Evolutionary conservation across 495 filamentous ascomycete genomes (phyloP).

Genomic region (Penicillium subrubescens): DNA sequence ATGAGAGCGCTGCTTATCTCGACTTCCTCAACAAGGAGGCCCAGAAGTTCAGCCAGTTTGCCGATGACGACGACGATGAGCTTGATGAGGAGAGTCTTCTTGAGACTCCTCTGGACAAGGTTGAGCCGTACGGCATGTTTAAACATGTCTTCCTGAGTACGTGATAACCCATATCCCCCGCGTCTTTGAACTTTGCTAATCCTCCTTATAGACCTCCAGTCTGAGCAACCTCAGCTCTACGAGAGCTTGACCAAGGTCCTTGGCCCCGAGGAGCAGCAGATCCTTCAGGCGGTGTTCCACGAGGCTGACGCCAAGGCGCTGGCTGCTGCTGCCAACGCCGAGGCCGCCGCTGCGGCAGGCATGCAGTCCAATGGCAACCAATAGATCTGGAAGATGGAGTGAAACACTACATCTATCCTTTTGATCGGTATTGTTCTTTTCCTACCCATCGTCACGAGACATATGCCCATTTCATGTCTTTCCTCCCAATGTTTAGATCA

Average conservation of each 20-base stretch:
- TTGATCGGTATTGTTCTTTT: conserved; percentile 9
- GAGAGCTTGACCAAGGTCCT: conserved; percentile 76
- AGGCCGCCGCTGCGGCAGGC: conserved; percentile 39
- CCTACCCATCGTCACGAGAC: conserved; percentile 34
- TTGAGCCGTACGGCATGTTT: conserved; percentile 92
- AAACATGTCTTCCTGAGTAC: conserved; percentile 78
- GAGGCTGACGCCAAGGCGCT: conserved; percentile 69
- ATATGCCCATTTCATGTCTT: conserved; percentile 41
- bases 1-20: conserved; percentile 91
- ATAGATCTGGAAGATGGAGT: conserved; percentile 23
- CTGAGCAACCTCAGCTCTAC: conserved; percentile 89
- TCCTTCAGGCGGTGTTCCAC: conserved; percentile 78
- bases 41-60: conserved; percentile 73
- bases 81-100: conserved; percentile 89
- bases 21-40: conserved; percentile 95
- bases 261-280: conserved; percentile 74
- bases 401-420: conserved; percentile 10
- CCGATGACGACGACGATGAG: conserved; percentile 80
- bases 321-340: conserved; percentile 41
- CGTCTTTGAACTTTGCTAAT: conserved; percentile 19
- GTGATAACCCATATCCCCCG: conserved; percentile 37
- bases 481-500: conserved; percentile 33
- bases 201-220: conserved; percentile 70
- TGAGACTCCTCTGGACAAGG: conserved; percentile 89
- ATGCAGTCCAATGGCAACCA: conserved; percentile 43